Evolutionary conservation across 2,329 filamentous ascomycete genomes (phyloP), one percentile per base, ranked within the genome.

Genomic region (Aspergillus cejpii): DNA sequence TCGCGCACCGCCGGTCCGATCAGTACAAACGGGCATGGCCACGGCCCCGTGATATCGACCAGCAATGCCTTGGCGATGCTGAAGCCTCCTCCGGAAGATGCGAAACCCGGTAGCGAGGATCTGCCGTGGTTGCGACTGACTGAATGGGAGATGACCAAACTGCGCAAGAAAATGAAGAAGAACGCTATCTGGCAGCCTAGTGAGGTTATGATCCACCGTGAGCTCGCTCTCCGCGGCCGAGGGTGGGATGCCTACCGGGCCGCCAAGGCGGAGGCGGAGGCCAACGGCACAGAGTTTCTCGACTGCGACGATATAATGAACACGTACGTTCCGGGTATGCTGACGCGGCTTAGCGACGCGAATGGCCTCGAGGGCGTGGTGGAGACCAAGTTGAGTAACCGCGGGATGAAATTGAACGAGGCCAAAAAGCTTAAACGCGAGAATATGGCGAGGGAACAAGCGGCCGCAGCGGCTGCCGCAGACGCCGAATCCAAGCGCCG

Each of bases 151-250:
- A 81, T 84, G 79, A 80, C 79, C 4, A 79, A 77, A 41, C 63
- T 84, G 19, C 73, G 80, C 41, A 83, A 83, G 63, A 75, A 78
- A 53, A 84, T 84, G 80, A 84, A 84, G 69, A 84, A 84, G 69
- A 84, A 84, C 50, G 78, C 79, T 5, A 74, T 81, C n/a, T 84
- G 80, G 80, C 76, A 78, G 36, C 80, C 80, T 1, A 83, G 79
- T 51, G 77, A 80, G 48, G 79, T 81, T 8, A 84, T 84, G 80
- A 80, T 83, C 37, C 72, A 78, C 45, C 75, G 80, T 24, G 79
- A 83, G 62, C 70, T 84, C n/a, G 74, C 78, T 37, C 70, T 74
- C 39, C 72, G 77, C 34, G 77, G 77, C 28, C 76, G 80, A 43
- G 73, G 73, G 3, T 73, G 70, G 67, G 72, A 74, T 36, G 70